These are phyloP conservation scores for Wickerhamiella brachini DNA, from an alignment of 805 yeast species.

Conservation along the genomic window DNA sequence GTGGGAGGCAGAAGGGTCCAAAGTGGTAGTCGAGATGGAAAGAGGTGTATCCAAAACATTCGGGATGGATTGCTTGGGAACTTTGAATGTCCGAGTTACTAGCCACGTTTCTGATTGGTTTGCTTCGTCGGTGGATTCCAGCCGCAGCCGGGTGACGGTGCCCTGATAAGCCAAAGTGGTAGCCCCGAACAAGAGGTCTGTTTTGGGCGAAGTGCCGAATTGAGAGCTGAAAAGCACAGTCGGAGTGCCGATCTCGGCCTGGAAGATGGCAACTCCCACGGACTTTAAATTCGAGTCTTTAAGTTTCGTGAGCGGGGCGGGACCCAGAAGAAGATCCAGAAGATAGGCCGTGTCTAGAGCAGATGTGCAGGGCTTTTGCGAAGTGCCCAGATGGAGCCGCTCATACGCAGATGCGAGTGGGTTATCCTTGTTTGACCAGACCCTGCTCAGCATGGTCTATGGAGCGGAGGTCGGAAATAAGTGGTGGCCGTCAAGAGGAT, in stretches of 20 bases:
- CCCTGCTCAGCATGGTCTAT: not conserved
- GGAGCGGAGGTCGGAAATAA: not conserved
- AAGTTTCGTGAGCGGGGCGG: not conserved
- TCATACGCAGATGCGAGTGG: not conserved
- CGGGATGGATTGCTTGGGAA: not conserved
- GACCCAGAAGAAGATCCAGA: not conserved
- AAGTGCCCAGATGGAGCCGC: not conserved
- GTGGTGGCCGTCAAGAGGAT: not conserved
- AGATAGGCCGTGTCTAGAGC: not conserved
- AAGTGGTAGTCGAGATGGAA: not conserved
- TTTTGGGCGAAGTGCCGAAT: not conserved
- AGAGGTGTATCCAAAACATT: not conserved
- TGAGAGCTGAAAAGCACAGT: not conserved
- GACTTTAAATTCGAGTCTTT: not conserved
- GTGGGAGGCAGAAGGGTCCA: not conserved
- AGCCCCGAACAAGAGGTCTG: not conserved
- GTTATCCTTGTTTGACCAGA: not conserved
- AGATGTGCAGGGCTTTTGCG: not conserved
- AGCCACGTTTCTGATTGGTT: not conserved
- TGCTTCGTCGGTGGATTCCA: not conserved
- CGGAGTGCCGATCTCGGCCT: not conserved
- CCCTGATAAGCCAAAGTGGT: not conserved
- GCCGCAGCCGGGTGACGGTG: not conserved
- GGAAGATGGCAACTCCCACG: not conserved
- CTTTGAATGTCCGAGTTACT: not conserved